Evolutionary conservation across 768 basidiomycete species (phyloP), one percentile per base, ranked within the genome.

Genomic region (Rhodotorula kratochvilovae): DNA sequence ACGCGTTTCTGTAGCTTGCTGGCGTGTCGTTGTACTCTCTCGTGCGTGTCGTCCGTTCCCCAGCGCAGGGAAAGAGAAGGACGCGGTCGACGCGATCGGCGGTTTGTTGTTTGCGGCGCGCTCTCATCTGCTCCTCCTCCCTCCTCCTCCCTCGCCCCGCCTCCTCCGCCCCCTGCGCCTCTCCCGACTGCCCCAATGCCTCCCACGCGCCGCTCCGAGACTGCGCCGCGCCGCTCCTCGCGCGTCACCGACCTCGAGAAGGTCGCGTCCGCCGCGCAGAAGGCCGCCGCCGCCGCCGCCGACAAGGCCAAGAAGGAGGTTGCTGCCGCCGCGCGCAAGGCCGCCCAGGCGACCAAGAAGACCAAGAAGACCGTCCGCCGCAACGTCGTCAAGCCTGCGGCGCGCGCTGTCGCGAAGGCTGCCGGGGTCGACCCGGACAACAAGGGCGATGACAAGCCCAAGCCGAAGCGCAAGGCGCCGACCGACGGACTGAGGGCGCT

Each of bases 141-240:
- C 54, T 12, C 13, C 16, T 23, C 42, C 8, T 36, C n/a, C 31
- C n/a, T 33, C 54, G 39, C 46, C 23, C 31, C 45, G 15, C 8
- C 31, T 27, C 61, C n/a, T n/a, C 16, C 57, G 25, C 31, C 23
- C 25, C 21, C 29, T 27, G 53, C 55, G 19, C 3, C n/a, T 39
- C 4, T n/a, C 33, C 51, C 23, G 19, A 12, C 27, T 36, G 33
- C 12, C 8, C 29, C 23, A 5, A 71, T 71, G 70, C 66, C 70
- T 21, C 2, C 55, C 35, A 51, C 48, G 0, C 65, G 57, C 11
- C 61, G 70, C 2, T 62, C 59, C 5, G 56, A 59, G 6, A 59
- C 65, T 19, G 70, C 70, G 0, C 70, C 70, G 11, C 61, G 66
- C 16, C 55, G 57, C 29, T 63, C 61, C 3, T 36, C 48, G 29